Base-by-base conservation (phyloP, 768 basidiomycete species). In the Hygrophorus pudorinus region DNA sequence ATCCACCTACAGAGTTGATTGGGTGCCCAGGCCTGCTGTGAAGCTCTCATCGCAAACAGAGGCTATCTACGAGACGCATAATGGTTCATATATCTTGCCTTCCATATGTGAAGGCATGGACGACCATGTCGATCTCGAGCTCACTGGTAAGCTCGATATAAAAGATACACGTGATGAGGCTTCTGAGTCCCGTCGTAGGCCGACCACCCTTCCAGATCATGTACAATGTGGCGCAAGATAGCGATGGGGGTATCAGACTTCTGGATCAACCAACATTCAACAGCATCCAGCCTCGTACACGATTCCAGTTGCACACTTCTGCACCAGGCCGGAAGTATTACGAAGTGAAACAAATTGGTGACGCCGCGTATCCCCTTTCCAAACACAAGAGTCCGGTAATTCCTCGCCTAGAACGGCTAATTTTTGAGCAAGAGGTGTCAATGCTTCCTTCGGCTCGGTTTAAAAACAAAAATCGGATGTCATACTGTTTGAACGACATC, bases 131-230 rank as follows among this genome's bases (percentile, higher is more conserved):
- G 87, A 90, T 49, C 68, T 97, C n/a, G 80, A 84, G 14, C 66
- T 97, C 37, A 74, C 72, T 42, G 89, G 89, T 83, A 44, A 29
- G 68, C 55, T 30, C 14, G 5, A 11, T n/a, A 47, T 28, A 2
- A 29, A 34, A 21, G 11, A 20, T 20, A n/a, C 16, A 14, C 2
- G n/a, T 30, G 1, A 21, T 38, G 21, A 32, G 13, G 32, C 17
- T 41, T 34, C 21, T 28, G 39, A 48, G 39, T 11, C 18, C 38
- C 34, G 38, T 27, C 8, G 12, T 53, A 86, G 92, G 92, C 41
- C 79, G 81, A 16, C 81, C 89, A n/a, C 92, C 92, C 0, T 97
- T 93, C 75, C 83, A 94, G 58, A 80, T 94, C 49, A 82, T 77
- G 73, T 96, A 93, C 61, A 85, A 88, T 51, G 77, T 90, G 43